These are phyloP conservation scores for Flaveria bidentis DNA, from an alignment of 129 eudicot genomes.

Conservation along the genomic window DNA sequence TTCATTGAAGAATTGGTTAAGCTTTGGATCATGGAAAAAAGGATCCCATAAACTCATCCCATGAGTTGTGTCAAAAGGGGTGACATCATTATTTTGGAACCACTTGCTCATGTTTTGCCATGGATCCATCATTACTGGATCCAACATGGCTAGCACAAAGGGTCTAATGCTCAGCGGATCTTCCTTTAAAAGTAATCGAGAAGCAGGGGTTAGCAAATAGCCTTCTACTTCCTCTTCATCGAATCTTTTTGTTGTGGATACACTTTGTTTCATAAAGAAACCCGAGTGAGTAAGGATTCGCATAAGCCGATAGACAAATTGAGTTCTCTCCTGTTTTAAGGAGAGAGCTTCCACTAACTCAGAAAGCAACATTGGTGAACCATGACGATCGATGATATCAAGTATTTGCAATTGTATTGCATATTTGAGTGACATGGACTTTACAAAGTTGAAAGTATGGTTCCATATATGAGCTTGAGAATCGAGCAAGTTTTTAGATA, in stretches of 20 bases:
- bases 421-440: slow-evolving; percentile 8
- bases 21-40: slow-evolving; percentile 12
- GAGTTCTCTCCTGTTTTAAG: background rate
- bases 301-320: slow-evolving; percentile 4
- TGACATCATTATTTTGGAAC: slow-evolving; percentile 27
- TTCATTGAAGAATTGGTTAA: slow-evolving; percentile 28
- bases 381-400: background rate
- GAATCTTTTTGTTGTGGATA: background rate
- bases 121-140: slow-evolving; percentile 19
- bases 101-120: slow-evolving; percentile 25
- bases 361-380: background rate
- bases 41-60: background rate
- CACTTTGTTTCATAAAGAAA: background rate
- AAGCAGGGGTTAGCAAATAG: slow-evolving; percentile 30
- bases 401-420: background rate
- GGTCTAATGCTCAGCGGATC: slow-evolving; percentile 33
- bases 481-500: background rate
- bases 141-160: slow-evolving; percentile 21
- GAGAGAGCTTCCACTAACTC: slow-evolving; percentile 3
- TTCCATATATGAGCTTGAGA: slow-evolving; percentile 8
- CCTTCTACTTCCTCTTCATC: slow-evolving; percentile 9
- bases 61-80: slow-evolving; percentile 24
- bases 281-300: slow-evolving; percentile 1
- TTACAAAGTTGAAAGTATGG: background rate
- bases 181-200: slow-evolving; percentile 36